These are phyloP conservation scores for Ceratobasidium sp. DNA, from an alignment of 1,284 basidiomycete species.

Conservation along the genomic window DNA sequence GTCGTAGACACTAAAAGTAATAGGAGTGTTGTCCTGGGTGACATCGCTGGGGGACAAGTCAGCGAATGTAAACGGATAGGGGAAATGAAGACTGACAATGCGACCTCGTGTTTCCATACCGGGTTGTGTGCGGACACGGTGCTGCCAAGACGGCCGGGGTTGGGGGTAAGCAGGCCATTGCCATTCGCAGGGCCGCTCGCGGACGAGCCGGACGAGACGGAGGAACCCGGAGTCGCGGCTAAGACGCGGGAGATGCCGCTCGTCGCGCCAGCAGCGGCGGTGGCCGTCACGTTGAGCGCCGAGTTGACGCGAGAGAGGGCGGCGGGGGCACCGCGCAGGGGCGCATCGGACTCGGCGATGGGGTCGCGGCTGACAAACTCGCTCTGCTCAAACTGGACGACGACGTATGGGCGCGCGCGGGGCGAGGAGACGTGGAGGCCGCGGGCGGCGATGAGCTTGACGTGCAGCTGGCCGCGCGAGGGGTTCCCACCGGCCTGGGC, in stretches of 20 bases:
- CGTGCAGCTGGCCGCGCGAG: conserved; percentile 85
- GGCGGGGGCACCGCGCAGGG: conserved; percentile 83
- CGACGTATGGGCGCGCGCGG: conserved; percentile 88
- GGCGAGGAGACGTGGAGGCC: conserved; percentile 81
- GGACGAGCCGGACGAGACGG: conserved; percentile 41
- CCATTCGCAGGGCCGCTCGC: conserved; percentile 57
- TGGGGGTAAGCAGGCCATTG: conserved; percentile 52
- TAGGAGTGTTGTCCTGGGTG: conserved; percentile 87
- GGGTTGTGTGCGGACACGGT: conserved; percentile 81
- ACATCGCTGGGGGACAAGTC: conserved; percentile 78
- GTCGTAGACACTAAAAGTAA: conserved; percentile 95
- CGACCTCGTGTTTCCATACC: conserved; percentile 98
- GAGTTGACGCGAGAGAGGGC: conserved; percentile 69
- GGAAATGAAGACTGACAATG: conserved; percentile 79
- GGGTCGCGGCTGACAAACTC: conserved; percentile 97
- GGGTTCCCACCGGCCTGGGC: conserved; percentile 51
- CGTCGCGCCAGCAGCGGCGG: not conserved
- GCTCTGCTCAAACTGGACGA: conserved; percentile 99
- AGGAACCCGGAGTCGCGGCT: conserved; percentile 44
- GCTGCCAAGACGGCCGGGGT: conserved; percentile 64
- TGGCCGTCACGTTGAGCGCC: conserved; percentile 65
- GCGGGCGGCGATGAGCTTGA: conserved; percentile 95
- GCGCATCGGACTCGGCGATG: conserved; percentile 83
- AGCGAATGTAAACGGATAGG: conserved; percentile 33
- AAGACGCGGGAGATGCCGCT: conserved; percentile 48